Evolutionary conservation across 768 basidiomycete genomes (phyloP).

Genomic region (Amanita molliuscula): DNA sequence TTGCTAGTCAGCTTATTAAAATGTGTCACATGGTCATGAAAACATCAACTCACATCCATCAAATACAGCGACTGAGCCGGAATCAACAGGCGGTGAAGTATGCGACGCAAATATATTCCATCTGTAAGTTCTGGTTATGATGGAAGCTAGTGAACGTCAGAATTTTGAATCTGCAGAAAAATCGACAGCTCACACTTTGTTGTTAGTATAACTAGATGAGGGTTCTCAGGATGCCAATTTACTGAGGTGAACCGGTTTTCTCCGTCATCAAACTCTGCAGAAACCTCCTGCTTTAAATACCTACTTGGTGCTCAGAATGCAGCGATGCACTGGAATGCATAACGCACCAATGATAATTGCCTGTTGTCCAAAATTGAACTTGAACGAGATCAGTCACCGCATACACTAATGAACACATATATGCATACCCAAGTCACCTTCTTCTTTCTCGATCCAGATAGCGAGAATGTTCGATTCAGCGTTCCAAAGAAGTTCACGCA

Average conservation of each 20-base stretch:
- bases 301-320: constrained; percentile 21
- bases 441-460: constrained; percentile 68
- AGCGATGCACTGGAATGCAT: not conserved
- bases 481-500: constrained; percentile 79
- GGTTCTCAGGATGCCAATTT: constrained; percentile 80
- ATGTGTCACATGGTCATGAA: not conserved
- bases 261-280: constrained; percentile 23
- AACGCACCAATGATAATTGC: constrained; percentile 86
- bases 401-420: not conserved
- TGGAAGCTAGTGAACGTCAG: constrained; percentile 25
- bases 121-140: constrained; percentile 52
- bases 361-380: constrained; percentile 92
- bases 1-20: constrained; percentile 31
- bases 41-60: constrained; percentile 64
- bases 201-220: constrained; percentile 53
- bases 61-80: constrained; percentile 79
- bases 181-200: constrained; percentile 43
- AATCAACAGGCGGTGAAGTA: constrained; percentile 54
- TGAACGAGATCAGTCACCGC: constrained; percentile 8
- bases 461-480: constrained; percentile 79
- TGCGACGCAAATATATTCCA: constrained; percentile 73
- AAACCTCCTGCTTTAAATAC: constrained; percentile 90
- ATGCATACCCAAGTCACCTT: constrained; percentile 60
- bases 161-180: not conserved
- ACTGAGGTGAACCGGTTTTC: constrained; percentile 60